Evolutionary conservation across 306 rosid species (phyloP).

Genomic region (Corylus heterophylla): DNA sequence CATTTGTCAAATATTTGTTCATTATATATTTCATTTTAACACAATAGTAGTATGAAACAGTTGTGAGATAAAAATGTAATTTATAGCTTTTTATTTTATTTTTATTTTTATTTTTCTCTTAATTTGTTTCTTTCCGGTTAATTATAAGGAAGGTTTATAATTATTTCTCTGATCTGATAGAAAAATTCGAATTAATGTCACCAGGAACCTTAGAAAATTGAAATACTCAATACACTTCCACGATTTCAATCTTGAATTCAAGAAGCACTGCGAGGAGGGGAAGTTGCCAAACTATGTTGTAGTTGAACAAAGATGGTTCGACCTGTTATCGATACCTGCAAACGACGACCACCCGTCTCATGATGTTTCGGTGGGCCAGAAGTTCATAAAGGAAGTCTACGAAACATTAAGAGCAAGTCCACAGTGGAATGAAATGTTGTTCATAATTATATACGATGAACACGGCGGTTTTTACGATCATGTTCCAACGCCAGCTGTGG

Average conservation of each 20-base stretch:
- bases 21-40: no score
- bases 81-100: no score
- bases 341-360: slow-evolving; percentile 89
- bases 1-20: no score
- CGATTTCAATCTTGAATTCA: slow-evolving; percentile 46
- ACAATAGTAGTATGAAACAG: no score
- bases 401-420: slow-evolving; percentile 68
- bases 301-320: slow-evolving; percentile 63
- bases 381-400: slow-evolving; percentile 56
- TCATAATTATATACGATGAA: slow-evolving; percentile 67
- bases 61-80: no score
- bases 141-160: neutral
- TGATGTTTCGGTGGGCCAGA: slow-evolving; percentile 71
- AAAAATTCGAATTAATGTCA: neutral
- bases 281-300: slow-evolving; percentile 77
- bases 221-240: slow-evolving; percentile 57
- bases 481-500: slow-evolving; percentile 55
- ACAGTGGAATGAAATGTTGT: slow-evolving; percentile 76
- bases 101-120: no score
- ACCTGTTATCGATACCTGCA: slow-evolving; percentile 40
- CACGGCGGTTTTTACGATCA: slow-evolving; percentile 86
- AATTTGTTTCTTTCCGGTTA: no score
- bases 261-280: slow-evolving; percentile 67
- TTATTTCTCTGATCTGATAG: neutral
- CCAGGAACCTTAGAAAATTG: slow-evolving; percentile 64